Evolutionary conservation across 306 rosid species (phyloP), one percentile per base, ranked within the genome.

Genomic region (Glycine tomentella): DNA sequence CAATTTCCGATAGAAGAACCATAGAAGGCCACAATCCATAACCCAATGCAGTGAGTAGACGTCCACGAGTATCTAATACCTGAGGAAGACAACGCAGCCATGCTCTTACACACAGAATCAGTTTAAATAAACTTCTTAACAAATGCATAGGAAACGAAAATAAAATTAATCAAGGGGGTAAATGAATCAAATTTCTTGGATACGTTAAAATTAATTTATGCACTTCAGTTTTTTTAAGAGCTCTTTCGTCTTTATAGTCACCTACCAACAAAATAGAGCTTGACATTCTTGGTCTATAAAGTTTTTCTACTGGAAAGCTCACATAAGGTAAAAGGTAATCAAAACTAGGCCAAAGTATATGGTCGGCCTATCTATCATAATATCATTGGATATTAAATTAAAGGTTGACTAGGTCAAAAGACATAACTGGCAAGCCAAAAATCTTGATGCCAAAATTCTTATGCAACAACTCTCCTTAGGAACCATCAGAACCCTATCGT

Each of bases 21-120:
- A 87, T 80, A 15, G 84, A 81, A 52, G 97, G 97, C 97, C 97
- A 91, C 74, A 91, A 78, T 70, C 97, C 97, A 84, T 90, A 91
- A 84, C 97, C 97, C 85, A 91, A 59, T 57, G 93, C 92, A 48
- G 90, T 88, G 57, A 91, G 81, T 38, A 91, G 72, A 14, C 82
- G 91, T 11, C 97, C 97, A 8, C 81, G 90, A 50, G 92, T 85
- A 76, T 91, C 97, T 57, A 90, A 4, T 59, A 91, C 91, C 97
- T 91, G 86, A 9, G 53, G 34, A 38, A 69, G 78, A 55, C 14
- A 79, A 81, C 48, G 56, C 34, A 58, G 33, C 7, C 8, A 56
- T 62, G 9, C 8, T 6, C 52, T 62, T 63, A 16, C 8, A 3
- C 40, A 12, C n/a, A 81, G 14, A 44, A 2, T 45, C 13, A 16